Base-by-base conservation (phyloP, 768 basidiomycete species). In the Tephrocybe rancida region DNA sequence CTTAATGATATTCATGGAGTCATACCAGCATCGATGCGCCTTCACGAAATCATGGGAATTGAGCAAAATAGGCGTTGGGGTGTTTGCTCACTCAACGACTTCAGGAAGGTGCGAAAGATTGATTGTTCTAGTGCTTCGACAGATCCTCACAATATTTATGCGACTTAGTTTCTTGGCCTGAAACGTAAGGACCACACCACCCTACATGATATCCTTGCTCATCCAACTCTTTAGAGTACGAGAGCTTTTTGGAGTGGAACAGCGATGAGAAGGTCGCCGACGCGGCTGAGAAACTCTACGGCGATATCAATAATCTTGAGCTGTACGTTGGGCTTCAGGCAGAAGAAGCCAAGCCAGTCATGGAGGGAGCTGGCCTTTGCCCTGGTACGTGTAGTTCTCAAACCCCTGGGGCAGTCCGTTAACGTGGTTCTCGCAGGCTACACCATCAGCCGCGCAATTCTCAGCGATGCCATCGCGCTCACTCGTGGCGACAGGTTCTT, bases 31-130 rank as follows among this genome's bases (percentile, higher is more conserved):
- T 68, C 80, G 43, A 88, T 93, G 86, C 83, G 80, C 38, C 63
- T 92, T 22, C 81, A 92, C 56, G 92, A 95, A 65, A 76, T 92
- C 35, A 88, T 94, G 88, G 90, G 90, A 37, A 92, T 94, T 42
- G 84, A 88, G 60, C 77, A 86, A 52, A 87, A 82, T 63, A 80
- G 92, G 26, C 58, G 64, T 19, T 95, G 91, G 91, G 91, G 90
- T 43, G 84, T 87, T 18, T 93, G 91, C 64, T 85, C 87, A 1
- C 66, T 94, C 56, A 94, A 94, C 57, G 91, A 93, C 55, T 94
- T 94, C 70, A 76, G 91, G 51, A 85, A 78, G 76, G 82, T 78
- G 55, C 48, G 68, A 48, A 44, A 27, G n/a, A 10, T 18, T 8
- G n/a, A 5, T 21, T 30, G 42, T 32, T 24, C 51, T 5, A 5